Percentiles rank a stretch among this genome's conserved stretches.
These are phyloP conservation scores for Citrullus colocynthis DNA, from an alignment of 306 rosid species.

Conservation along the genomic window DNA sequence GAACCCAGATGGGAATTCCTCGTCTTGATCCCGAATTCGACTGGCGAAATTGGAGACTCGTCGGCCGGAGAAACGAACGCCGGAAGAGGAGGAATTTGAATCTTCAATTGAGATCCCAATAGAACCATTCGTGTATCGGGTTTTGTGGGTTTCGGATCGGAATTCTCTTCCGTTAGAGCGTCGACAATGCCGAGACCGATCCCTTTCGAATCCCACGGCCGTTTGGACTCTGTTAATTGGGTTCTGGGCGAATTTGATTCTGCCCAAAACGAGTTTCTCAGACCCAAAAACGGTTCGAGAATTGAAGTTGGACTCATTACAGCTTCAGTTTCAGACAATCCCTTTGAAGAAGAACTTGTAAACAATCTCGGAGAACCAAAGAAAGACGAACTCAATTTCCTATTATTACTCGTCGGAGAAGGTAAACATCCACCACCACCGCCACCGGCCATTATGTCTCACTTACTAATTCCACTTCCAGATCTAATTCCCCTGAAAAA, in stretches of 20 bases:
- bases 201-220: constrained; percentile 45
- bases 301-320: constrained; percentile 73
- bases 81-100: constrained; percentile 43
- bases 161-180: constrained; percentile 40
- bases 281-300: constrained; percentile 48
- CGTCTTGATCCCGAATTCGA: constrained; percentile 22
- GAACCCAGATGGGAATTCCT: constrained; percentile 29
- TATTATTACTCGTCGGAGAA: constrained; percentile 31
- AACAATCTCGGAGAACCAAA: constrained; percentile 49
- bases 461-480: constrained; percentile 23
- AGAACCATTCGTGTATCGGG: constrained; percentile 43
- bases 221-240: constrained; percentile 32
- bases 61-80: constrained; percentile 10
- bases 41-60: constrained; percentile 24
- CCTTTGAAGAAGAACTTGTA: constrained; percentile 33
- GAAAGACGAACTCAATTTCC: constrained; percentile 30
- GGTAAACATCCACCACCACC: constrained; percentile 20
- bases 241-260: constrained; percentile 38
- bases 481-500: constrained; percentile 10
- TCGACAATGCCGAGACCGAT: constrained; percentile 80
- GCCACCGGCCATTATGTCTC: constrained; percentile 41
- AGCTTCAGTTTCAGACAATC: constrained; percentile 40
- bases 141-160: constrained; percentile 20
- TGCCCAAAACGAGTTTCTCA: constrained; percentile 47
- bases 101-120: constrained; percentile 75